Evolutionary conservation across 2,329 filamentous ascomycete species (phyloP).

Genomic region (Nigrospora oryzae): DNA sequence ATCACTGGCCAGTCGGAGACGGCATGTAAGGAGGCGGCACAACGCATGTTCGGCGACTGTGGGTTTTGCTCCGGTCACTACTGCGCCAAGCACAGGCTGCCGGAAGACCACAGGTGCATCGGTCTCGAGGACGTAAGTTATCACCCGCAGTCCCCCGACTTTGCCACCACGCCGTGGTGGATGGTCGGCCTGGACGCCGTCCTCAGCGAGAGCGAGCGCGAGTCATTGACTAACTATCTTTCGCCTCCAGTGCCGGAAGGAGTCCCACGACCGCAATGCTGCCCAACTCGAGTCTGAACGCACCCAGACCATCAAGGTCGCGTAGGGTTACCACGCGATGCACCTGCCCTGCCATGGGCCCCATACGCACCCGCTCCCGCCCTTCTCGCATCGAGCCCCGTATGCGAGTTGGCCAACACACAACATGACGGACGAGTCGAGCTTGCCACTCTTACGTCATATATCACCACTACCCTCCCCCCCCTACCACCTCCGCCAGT

Average conservation of each 20-base stretch:
- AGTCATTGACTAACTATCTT: slow-evolving; percentile 26
- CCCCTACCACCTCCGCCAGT: no score
- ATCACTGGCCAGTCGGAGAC: slow-evolving; percentile 44
- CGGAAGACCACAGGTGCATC: slow-evolving; percentile 90
- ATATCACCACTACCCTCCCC: no score
- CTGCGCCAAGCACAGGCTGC: slow-evolving; percentile 87
- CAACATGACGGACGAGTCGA: no score
- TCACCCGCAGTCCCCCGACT: slow-evolving; percentile 8
- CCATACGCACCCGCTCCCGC: not conserved
- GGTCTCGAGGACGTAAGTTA: slow-evolving; percentile 75
- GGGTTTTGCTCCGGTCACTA: slow-evolving; percentile 90
- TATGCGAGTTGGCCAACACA: no score
- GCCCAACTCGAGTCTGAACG: slow-evolving; percentile 87
- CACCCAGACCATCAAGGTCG: slow-evolving; percentile 87
- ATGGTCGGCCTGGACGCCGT: slow-evolving; percentile 29
- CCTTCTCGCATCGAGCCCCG: not conserved
- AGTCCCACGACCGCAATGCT: slow-evolving; percentile 88
- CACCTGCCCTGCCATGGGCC: not conserved
- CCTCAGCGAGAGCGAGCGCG: slow-evolving; percentile 17
- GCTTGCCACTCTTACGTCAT: no score
- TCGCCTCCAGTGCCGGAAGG: slow-evolving; percentile 73
- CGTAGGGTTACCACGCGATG: slow-evolving; percentile 40
- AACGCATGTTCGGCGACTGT: slow-evolving; percentile 94
- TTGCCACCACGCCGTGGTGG: slow-evolving; percentile 24
- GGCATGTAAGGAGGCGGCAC: slow-evolving; percentile 78